Percentiles rank a stretch among this genome's conserved stretches.
phyloP scores from a whole-genome alignment of 129 eudicot species.

The Centella asiatica region DNA sequence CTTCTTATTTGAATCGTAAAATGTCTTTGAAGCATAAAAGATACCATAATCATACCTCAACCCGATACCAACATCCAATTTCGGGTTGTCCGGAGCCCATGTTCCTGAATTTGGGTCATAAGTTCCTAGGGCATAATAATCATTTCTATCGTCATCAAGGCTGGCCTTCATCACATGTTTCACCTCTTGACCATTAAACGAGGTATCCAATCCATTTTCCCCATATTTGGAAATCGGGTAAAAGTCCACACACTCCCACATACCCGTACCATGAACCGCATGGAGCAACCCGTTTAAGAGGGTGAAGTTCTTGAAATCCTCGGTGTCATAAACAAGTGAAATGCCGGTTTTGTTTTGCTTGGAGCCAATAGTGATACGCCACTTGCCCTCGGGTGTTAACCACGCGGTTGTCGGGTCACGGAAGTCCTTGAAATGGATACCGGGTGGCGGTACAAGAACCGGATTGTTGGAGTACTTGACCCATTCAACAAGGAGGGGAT shows the following conservation, averaged over 20 bases:
- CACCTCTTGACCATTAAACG: constrained; percentile 43
- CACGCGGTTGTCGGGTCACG: constrained; percentile 94
- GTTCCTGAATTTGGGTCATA: constrained; percentile 39
- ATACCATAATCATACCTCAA: constrained; percentile 70
- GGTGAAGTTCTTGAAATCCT: constrained; percentile 47
- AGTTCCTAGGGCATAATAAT: constrained; percentile 65
- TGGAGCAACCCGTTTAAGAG: constrained; percentile 48
- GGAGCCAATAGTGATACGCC: constrained; percentile 76
- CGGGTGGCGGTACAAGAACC: constrained; percentile 72
- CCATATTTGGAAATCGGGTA: constrained; percentile 51
- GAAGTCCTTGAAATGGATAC: constrained; percentile 44
- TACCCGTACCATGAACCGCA: constrained; percentile 63
- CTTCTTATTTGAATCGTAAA: constrained; percentile 59
- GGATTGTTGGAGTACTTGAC: constrained; percentile 68
- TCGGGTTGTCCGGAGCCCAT: constrained; percentile 71
- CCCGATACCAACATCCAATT: constrained; percentile 61
- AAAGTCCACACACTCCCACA: constrained; percentile 93
- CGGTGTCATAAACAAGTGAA: constrained; percentile 57
- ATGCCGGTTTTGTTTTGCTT: constrained; percentile 65
- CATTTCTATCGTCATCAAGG: constrained; percentile 64
- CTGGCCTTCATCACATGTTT: constrained; percentile 75
- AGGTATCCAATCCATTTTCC: constrained; percentile 58
- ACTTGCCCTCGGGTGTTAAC: constrained; percentile 55
- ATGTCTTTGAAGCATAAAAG: constrained; percentile 83
- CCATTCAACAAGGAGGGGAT: constrained; percentile 60